Base-by-base conservation (phyloP, 441 rosid genomes). In the Rhodomyrtus psidioides region DNA sequence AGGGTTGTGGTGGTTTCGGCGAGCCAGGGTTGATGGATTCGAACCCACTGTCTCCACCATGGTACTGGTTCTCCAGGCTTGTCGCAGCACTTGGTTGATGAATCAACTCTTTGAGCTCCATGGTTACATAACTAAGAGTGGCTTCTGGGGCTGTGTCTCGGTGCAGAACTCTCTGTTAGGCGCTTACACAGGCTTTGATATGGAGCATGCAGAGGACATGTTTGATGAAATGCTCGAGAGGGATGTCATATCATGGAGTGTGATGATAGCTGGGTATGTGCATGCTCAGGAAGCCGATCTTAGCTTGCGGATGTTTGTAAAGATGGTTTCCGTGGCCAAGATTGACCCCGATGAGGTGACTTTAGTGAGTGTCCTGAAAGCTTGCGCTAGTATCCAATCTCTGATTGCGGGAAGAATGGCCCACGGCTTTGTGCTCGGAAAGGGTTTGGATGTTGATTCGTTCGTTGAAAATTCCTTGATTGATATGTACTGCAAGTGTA, bases 191-290 rank as follows among this genome's bases (percentile, higher is more conserved):
- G 89, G 89, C 9, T 55, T 16, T 76, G 92, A 91, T 74, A 83
- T 75, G n/a, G 65, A 21, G 15, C 74, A 82, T 21, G 94, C 93
- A 26, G 89, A 84, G 16, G 89, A 9, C 54, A 59, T 93, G 92
- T 94, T 94, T 75, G 95, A 92, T 55, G 94, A 93, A 91, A 94
- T 92, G 93, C 83, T 86, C 55, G 89, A 89, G 1, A 92, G 88
- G 90, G 95, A 92, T 84, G 93, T 93, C 60, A 89, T 92, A 84
- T 92, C 95, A 2, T 93, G 94, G 94, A 92, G 93, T 90, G 90
- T 93, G 85, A 86, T 91, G 85, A 92, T 94, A 3, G 86, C 87
- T 53, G 92, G 93, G 53, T 91, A 90, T 90, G 89, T 89, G 83
- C 90, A 87, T 51, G 85, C 82, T 26, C 88, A 85, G 27, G 92